A percentile compares a stretch with the other conserved stretches of the same genome.
These are phyloP conservation scores for Ulota crispa DNA, from an alignment of 225 moss, liverwort and hornwort genomes.

Conservation along the genomic window DNA sequence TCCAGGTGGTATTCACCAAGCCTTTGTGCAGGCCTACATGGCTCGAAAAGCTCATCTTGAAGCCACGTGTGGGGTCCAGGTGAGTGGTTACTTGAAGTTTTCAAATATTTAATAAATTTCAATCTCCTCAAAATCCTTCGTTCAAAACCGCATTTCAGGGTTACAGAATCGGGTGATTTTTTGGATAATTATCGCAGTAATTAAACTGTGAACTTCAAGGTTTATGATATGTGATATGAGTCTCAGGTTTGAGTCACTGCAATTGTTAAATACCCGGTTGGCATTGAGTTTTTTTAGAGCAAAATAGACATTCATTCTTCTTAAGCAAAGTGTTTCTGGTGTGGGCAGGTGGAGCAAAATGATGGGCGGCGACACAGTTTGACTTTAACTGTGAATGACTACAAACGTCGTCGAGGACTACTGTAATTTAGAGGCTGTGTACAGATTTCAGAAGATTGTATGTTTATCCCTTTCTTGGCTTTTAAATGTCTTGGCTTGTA, in stretches of 20 bases:
- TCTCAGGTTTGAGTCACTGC: neutral
- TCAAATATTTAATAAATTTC: neutral
- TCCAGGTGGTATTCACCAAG: slow-evolving; percentile 70
- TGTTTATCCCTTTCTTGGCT: neutral
- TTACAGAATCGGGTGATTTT: neutral
- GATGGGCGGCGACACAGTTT: slow-evolving; percentile 93
- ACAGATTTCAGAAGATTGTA: slow-evolving; percentile 14
- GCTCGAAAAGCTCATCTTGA: slow-evolving; percentile 85
- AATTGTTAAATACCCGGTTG: neutral
- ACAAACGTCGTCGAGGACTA: slow-evolving; percentile 91
- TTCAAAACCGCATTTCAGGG: neutral
- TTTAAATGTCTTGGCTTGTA: neutral
- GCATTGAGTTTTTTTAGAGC: neutral
- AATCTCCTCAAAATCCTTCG: neutral
- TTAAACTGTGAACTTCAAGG: neutral
- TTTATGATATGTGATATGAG: neutral
- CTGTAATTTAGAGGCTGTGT: slow-evolving; percentile 52
- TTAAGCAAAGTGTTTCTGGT: neutral
- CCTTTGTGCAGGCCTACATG: slow-evolving; percentile 93
- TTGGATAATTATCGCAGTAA: neutral
- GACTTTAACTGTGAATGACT: slow-evolving; percentile 95
- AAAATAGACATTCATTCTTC: neutral
- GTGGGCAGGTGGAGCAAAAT: slow-evolving; percentile 69
- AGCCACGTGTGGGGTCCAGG: slow-evolving; percentile 79
- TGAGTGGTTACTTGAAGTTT: slow-evolving; percentile 9